A percentile compares a stretch with the other conserved stretches of the same genome.
Evolutionary conservation across 805 yeast genomes (phyloP).

Genomic region (Zygotorulaspora florentina): DNA sequence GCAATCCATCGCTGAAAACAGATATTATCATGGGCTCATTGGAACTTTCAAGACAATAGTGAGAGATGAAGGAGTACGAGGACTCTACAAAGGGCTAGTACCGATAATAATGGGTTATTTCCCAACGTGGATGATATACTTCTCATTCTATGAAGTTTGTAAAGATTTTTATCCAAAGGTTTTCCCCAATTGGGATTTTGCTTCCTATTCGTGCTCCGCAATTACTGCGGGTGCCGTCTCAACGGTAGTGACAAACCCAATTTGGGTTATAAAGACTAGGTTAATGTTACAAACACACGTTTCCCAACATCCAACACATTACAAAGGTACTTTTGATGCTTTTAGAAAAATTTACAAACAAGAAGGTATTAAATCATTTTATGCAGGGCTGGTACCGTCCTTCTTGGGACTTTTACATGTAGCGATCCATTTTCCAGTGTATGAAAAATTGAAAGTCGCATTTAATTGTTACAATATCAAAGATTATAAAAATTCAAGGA

Average conservation of each 20-base stretch:
- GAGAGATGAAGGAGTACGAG: conserved; percentile 73
- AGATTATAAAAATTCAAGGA: conserved; percentile 5
- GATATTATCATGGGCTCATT: conserved; percentile 53
- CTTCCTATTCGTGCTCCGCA: conserved; percentile 52
- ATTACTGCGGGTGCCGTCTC: conserved; percentile 85
- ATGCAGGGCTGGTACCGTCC: conserved; percentile 87
- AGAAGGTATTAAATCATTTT: conserved; percentile 80
- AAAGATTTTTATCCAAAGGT: conserved; percentile 51
- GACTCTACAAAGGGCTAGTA: conserved; percentile 82
- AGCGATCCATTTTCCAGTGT: conserved; percentile 93
- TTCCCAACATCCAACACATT: conserved; percentile 26
- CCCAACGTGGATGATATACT: conserved; percentile 97
- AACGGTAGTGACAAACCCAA: conserved; percentile 84
- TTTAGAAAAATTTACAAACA: conserved; percentile 67
- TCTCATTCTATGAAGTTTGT: conserved; percentile 80
- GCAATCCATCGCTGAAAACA: conserved; percentile 23
- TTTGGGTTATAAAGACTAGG: conserved; percentile 96
- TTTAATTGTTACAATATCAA: conserved; percentile 36
- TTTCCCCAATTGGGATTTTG: conserved; percentile 35
- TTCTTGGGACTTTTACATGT: conserved; percentile 87
- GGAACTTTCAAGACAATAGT: conserved; percentile 65
- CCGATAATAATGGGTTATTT: conserved; percentile 93
- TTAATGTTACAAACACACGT: conserved; percentile 72
- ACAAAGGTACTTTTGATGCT: conserved; percentile 80
- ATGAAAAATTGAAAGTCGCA: conserved; percentile 69